Evolutionary conservation across 2,329 filamentous ascomycete genomes (phyloP).

Genomic region (Dothidotthia symphoricarpi): DNA sequence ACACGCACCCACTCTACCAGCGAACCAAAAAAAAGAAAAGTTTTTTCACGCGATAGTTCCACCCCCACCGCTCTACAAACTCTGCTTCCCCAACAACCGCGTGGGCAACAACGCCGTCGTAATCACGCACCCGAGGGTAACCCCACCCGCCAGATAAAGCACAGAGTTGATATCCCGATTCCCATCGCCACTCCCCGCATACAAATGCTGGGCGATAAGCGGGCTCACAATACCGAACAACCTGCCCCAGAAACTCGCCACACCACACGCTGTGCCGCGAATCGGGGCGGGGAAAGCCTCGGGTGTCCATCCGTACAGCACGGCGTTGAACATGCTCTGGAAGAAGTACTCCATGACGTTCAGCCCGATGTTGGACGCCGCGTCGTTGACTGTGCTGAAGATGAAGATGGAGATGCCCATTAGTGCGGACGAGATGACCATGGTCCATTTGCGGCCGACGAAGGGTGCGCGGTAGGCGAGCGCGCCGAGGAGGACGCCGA

Average conservation of each 20-base stretch:
- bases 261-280: constrained; percentile 53
- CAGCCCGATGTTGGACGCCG: constrained; percentile 50
- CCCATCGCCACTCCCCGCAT: constrained; percentile 26
- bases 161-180: constrained; percentile 50
- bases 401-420: constrained; percentile 49
- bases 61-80: too few relatives aligned
- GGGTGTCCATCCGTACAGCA: constrained; percentile 54
- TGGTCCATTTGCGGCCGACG: constrained; percentile 49
- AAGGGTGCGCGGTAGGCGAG: constrained; percentile 47
- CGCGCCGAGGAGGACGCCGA: constrained; percentile 52
- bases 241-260: constrained; percentile 60
- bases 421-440: constrained; percentile 45
- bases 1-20: too few relatives aligned
- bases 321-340: constrained; percentile 53
- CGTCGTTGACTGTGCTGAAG: constrained; percentile 47
- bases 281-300: constrained; percentile 54
- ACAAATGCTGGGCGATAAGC: constrained; percentile 52
- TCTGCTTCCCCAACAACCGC: constrained; percentile 36
- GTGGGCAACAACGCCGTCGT: constrained; percentile 52
- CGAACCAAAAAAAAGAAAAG: too few relatives aligned
- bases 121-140: constrained; percentile 54
- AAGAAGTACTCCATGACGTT: constrained; percentile 56
- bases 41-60: too few relatives aligned
- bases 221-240: constrained; percentile 60
- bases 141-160: constrained; percentile 57